Conservation (phyloP, 331 rosid genomes). For the Arachis monticola region DNA sequence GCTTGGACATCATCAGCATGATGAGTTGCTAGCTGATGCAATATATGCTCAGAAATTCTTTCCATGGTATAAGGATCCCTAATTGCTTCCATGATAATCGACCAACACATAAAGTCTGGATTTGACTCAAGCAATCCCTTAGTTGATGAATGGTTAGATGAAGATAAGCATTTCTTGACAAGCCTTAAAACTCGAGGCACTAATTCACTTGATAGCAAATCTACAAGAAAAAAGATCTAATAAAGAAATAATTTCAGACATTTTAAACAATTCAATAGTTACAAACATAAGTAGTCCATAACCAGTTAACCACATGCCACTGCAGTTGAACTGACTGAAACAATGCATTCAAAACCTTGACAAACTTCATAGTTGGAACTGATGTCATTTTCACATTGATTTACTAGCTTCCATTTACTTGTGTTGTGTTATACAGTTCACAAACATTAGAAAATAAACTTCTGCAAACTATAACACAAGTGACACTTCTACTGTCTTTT, state of each 20-base stretch:
- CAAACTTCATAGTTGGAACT: slow-evolving; percentile 25
- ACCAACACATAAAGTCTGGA: slow-evolving; percentile 70
- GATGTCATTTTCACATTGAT: slow-evolving; percentile 24
- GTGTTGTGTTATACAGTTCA: slow-evolving; percentile 4
- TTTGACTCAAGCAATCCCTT: slow-evolving; percentile 53
- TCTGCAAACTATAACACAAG: slow-evolving; percentile 2
- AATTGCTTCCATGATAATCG: slow-evolving; percentile 67
- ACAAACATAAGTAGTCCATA: neutral
- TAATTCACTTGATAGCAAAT: slow-evolving; percentile 68
- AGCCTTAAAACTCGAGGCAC: slow-evolving; percentile 57
- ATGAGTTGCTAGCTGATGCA: slow-evolving; percentile 66
- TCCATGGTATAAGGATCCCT: slow-evolving; percentile 74
- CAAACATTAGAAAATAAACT: slow-evolving; percentile 8
- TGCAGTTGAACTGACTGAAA: neutral
- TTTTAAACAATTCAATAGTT: slow-evolving; percentile 10
- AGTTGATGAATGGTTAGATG: slow-evolving; percentile 46
- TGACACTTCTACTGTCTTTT: neutral
- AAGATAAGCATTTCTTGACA: slow-evolving; percentile 53
- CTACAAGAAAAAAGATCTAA: slow-evolving; percentile 70
- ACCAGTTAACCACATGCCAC: neutral
- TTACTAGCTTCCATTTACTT: slow-evolving; percentile 11
- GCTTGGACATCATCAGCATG: slow-evolving; percentile 73
- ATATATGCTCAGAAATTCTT: slow-evolving; percentile 84
- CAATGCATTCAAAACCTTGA: slow-evolving; percentile 15
- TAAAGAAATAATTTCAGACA: slow-evolving; percentile 27